Evolutionary conservation across 192 early-diverging fungal species (phyloP), one percentile per base, ranked within the genome.

Genomic region (Allomyces javanicus): DNA sequence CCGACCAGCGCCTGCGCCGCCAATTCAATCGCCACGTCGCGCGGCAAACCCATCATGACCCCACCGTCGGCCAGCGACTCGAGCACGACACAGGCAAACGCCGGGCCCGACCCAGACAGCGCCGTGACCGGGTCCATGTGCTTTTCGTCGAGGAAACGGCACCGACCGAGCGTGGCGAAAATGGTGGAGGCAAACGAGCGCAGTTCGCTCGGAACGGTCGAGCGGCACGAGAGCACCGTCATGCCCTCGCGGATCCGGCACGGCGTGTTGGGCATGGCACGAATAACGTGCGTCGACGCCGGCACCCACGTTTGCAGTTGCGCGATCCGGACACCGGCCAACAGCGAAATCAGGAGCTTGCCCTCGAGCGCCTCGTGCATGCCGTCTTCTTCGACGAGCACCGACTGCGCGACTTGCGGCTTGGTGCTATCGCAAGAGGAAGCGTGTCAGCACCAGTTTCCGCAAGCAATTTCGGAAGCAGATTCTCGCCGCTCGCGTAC

Each of bases 251-350:
- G 75, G 63, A 81, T 78, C 74, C 78, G 40, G 19, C 45, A 81
- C 9, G 77, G 77, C 21, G 79, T 81, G 69, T 81, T 81, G 12
- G 79, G 79, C 79, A 81, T 81, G 62, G 79, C 79, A 5, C 79
- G 72, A 45, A 81, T 78, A 26, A 81, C 67, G 25, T 72, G 72
- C 4, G 77, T 74, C 19, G 73, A 66, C 11, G 73, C 65, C 40
- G 75, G 73, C n/a, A 74, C 68, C 77, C 77, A 81, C 6, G 72
- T 67, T 61, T 74, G 72, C 25, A 81, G 62, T 65, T 78, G 79
- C 22, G 68, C 66, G 61, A 81, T 78, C 21, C 73, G 73, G 19
- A 81, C 77, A 10, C 79, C 79, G 11, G 79, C 79, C 58, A 75
- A 77, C 55, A 81, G 77, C 44, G 76, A 78, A 68, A 81, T 69